Conservation (phyloP, 2,329 filamentous ascomycete genomes). For the Epicoccum sorghinum region DNA sequence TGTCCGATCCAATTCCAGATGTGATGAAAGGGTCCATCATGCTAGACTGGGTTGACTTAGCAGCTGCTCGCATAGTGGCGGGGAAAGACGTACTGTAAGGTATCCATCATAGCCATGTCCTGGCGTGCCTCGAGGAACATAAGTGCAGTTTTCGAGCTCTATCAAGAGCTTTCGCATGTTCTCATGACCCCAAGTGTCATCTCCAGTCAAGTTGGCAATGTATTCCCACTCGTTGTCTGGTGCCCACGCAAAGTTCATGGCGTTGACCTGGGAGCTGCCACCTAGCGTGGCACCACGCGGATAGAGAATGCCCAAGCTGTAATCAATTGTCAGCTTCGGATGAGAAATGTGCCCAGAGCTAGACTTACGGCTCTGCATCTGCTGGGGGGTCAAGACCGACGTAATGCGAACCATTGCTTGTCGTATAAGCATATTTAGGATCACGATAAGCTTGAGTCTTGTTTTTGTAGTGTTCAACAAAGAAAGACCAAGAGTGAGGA, state of each 20-base stretch:
- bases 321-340: not conserved
- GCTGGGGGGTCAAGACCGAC: slow-evolving; percentile 11
- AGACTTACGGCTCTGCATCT: slow-evolving; percentile 14
- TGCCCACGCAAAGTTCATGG: slow-evolving; percentile 61
- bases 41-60: not conserved
- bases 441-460: slow-evolving; percentile 13
- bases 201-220: slow-evolving; percentile 58
- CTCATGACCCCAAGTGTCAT: slow-evolving; percentile 51
- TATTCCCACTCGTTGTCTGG: slow-evolving; percentile 63
- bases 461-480: slow-evolving; percentile 14
- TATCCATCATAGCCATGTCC: slow-evolving; percentile 23
- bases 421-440: slow-evolving; percentile 9
- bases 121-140: slow-evolving; percentile 18
- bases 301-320: slow-evolving; percentile 11
- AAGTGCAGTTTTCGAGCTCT: slow-evolving; percentile 18
- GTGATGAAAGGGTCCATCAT: not conserved
- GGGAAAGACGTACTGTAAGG: slow-evolving; percentile 1
- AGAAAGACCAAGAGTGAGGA: slow-evolving; percentile 17
- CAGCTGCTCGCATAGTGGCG: too few species aligned
- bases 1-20: not conserved
- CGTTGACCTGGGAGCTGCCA: slow-evolving; percentile 59
- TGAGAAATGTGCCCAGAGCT: not conserved
- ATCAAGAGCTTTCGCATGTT: not conserved
- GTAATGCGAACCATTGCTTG: slow-evolving; percentile 10
- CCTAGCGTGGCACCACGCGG: slow-evolving; percentile 22